These are phyloP conservation scores for Starmerella floricola DNA, from an alignment of 805 yeast genomes.

Conservation along the genomic window DNA sequence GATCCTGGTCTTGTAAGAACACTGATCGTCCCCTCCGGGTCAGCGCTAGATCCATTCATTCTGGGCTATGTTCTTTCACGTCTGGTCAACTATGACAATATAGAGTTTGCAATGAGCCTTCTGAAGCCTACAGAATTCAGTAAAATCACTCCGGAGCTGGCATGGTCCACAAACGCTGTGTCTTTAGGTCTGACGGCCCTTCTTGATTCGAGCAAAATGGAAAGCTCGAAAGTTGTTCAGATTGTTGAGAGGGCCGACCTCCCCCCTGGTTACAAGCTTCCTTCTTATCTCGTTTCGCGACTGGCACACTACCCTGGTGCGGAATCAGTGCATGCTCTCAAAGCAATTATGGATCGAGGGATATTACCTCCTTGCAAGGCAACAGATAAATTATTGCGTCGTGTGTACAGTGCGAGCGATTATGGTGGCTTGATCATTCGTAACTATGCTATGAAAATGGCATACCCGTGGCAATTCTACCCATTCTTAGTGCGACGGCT, in stretches of 20 bases:
- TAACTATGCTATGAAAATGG: neutral
- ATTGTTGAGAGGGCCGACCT: neutral
- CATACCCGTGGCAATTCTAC: constrained; percentile 13
- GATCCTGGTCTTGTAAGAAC: neutral
- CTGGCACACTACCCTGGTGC: neutral
- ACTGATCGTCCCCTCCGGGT: neutral
- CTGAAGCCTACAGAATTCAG: neutral
- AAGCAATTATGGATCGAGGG: neutral
- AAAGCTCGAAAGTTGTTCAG: neutral
- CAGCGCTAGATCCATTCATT: constrained; percentile 1
- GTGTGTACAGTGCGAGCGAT: constrained; percentile 15
- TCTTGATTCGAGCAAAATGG: constrained; percentile 2
- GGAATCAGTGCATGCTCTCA: neutral
- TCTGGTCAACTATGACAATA: neutral
- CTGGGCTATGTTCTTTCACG: neutral
- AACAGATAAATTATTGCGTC: constrained; percentile 7
- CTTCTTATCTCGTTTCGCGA: neutral
- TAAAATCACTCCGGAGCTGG: no score
- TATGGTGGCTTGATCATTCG: constrained; percentile 7
- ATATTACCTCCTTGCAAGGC: neutral
- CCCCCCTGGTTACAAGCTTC: constrained; percentile 8
- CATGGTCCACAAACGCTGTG: neutral
- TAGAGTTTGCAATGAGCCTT: neutral
- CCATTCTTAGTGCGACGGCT: constrained; percentile 17
- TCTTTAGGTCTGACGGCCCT: constrained; percentile 5